These are phyloP conservation scores for Wickerhamomyces rabaulensis DNA, from an alignment of 805 yeast genomes.

Conservation along the genomic window DNA sequence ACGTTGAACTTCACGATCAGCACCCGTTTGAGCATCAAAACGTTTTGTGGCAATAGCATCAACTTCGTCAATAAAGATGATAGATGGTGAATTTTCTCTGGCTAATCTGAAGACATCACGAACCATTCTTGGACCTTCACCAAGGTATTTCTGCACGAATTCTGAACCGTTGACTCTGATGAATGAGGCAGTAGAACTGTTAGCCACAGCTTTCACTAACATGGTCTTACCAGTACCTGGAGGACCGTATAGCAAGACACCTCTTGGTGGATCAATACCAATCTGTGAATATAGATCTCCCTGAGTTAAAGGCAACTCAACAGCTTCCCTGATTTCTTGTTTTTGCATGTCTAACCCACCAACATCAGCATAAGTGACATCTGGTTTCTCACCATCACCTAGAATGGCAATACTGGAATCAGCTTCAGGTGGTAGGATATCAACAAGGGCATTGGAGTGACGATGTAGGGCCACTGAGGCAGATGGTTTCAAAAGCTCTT, in stretches of 20 bases:
- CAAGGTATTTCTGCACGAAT: conserved; percentile 95
- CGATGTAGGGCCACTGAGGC: conserved; percentile 97
- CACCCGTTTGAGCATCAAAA: conserved; percentile 99
- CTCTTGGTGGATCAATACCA: conserved; percentile 99
- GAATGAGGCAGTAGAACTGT: conserved; percentile 90
- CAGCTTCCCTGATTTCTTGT: conserved; percentile 98
- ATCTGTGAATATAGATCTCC: conserved; percentile 94
- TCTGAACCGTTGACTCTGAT: conserved; percentile 98
- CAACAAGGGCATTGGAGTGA: conserved; percentile 96
- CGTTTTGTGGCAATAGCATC: conserved; percentile 99
- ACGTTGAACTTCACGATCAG: conserved; percentile 98
- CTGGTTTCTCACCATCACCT: conserved; percentile 90
- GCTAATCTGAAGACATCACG: conserved; percentile 97
- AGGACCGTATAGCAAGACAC: conserved; percentile 96
- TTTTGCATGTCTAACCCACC: conserved; percentile 99
- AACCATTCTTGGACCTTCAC: conserved; percentile 99
- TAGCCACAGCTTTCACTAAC: conserved; percentile 98
- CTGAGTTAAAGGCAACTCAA: conserved; percentile 92
- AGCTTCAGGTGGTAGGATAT: conserved; percentile 97
- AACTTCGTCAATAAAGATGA: conserved; percentile 96
- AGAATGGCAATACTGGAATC: conserved; percentile 94
- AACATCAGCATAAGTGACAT: conserved; percentile 92
- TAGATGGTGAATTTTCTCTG: conserved; percentile 94
- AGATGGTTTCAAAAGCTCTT: conserved; percentile 91
- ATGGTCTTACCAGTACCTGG: conserved; percentile 99